These are phyloP conservation scores for Dactylis glomerata DNA, from an alignment of 176 grass and related monocot species.

Conservation along the genomic window DNA sequence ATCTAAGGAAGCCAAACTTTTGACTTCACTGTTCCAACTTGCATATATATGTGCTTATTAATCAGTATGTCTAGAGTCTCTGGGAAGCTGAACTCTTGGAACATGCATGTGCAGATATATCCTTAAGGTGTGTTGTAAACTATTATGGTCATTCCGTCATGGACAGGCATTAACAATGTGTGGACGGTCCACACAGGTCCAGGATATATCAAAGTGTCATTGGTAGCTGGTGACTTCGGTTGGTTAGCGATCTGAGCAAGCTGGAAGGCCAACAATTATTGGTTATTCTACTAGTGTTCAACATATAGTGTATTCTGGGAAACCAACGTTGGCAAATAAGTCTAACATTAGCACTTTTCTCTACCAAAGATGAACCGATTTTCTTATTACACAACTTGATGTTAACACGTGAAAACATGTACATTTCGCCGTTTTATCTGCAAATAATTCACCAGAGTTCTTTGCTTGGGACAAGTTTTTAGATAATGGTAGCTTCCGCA, in stretches of 20 bases:
- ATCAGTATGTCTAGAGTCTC: background rate
- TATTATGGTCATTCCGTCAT: background rate
- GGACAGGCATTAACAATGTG: background rate
- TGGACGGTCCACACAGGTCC: too few species aligned
- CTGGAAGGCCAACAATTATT: slow-evolving; percentile 10
- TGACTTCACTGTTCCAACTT: slow-evolving; percentile 14
- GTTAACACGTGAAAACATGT: background rate
- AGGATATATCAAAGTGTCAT: background rate
- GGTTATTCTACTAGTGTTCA: background rate
- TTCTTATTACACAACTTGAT: background rate
- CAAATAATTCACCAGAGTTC: background rate
- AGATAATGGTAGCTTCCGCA: background rate
- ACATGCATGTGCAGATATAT: background rate
- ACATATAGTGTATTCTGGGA: background rate
- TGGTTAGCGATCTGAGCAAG: background rate
- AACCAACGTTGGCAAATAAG: background rate
- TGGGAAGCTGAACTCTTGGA: background rate
- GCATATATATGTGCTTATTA: background rate
- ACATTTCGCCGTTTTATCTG: background rate
- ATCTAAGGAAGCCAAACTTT: slow-evolving; percentile 25
- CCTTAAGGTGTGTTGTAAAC: slow-evolving; percentile 11
- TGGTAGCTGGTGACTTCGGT: background rate
- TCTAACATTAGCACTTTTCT: background rate
- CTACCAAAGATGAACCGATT: background rate
- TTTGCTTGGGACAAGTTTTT: background rate